These are phyloP conservation scores for Sorghum bicolor DNA, from an alignment of 176 grass and related monocot species.

Conservation along the genomic window Sorghum_bicolor_NCBIv3 NC_012879.2:55612001-55612500, in stretches of 20 bases:
- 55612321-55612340: conserved; percentile 60
- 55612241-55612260: conserved; percentile 36
- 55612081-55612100: too few species aligned
- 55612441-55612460: neutral
- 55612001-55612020: conserved; percentile 39
- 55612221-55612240: neutral
- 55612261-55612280: conserved; percentile 56
- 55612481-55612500: neutral
- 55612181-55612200: neutral
- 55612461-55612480: neutral
- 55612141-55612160: neutral
- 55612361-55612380: conserved; percentile 74
- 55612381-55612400: conserved; percentile 31
- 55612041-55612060: too few species aligned
- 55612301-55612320: conserved; percentile 86
- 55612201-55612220: neutral
- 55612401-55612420: conserved; percentile 33
- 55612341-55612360: conserved; percentile 49
- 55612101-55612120: neutral
- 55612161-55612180: neutral
- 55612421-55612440: neutral
- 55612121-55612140: neutral
- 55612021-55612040: neutral
- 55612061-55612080: neutral
- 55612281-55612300: conserved; percentile 68